Evolutionary conservation across 1,139 yeast species (phyloP).

Genomic region (Debaryomycetaceae sp.): DNA sequence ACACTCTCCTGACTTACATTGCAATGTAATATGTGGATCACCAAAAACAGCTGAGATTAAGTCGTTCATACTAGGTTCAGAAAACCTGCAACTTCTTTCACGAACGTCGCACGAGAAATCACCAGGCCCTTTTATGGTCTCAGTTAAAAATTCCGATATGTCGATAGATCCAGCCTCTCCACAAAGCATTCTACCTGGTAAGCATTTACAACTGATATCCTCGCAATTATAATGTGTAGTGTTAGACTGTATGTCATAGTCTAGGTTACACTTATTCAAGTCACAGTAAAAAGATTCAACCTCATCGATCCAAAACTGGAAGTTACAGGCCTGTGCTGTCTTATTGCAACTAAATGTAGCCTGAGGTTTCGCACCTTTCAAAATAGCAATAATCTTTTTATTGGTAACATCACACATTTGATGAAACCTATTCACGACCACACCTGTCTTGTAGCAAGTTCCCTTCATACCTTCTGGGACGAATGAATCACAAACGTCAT

Average conservation of each 20-base stretch:
- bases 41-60: slow-evolving; percentile 88
- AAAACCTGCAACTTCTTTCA: slow-evolving; percentile 64
- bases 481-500: slow-evolving; percentile 75
- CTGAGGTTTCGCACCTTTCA: slow-evolving; percentile 81
- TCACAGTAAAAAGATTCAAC: slow-evolving; percentile 89
- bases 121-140: slow-evolving; percentile 91
- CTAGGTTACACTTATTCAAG: slow-evolving; percentile 64
- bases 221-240: slow-evolving; percentile 77
- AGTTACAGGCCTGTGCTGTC: slow-evolving; percentile 66
- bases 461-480: slow-evolving; percentile 88
- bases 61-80: slow-evolving; percentile 96
- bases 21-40: slow-evolving; percentile 78
- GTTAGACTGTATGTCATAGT: slow-evolving; percentile 61
- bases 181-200: slow-evolving; percentile 90
- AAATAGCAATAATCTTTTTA: slow-evolving; percentile 73
- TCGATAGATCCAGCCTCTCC: slow-evolving; percentile 94
- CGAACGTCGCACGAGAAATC: slow-evolving; percentile 76
- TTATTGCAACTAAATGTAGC: slow-evolving; percentile 87
- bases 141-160: slow-evolving; percentile 86
- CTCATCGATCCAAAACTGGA: slow-evolving; percentile 95
- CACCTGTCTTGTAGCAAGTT: slow-evolving; percentile 87
- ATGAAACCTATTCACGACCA: slow-evolving; percentile 73
- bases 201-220: slow-evolving; percentile 74
- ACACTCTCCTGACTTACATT: slow-evolving; percentile 87
- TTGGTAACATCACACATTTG: slow-evolving; percentile 96